Base-by-base conservation (phyloP, 208 protist genomes). In the Angomonas ambiguus region DNA sequence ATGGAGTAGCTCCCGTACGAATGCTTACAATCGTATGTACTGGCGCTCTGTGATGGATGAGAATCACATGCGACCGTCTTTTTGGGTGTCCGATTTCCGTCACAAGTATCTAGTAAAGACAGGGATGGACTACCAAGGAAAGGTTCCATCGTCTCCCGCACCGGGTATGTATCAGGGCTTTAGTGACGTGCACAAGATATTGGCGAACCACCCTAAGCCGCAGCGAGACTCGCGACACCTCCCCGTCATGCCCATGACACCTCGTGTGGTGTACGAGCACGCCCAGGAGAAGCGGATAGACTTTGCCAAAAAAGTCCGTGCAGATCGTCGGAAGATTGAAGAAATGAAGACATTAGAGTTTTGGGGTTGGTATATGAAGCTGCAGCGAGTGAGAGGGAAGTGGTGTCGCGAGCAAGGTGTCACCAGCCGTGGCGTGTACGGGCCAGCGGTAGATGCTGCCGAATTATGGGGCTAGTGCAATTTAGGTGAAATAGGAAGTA, bases 41-140 rank as follows among this genome's bases (percentile, higher is more conserved):
- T 96, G 92, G 89, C 88, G 88, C 28, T 68, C 77, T 0, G 35
- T 83, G 1, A 85, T 95, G 75, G 83, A 90, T 67, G 84, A 92
- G 68, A 80, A 94, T 62, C 76, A 87, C 60, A 59, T 75, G 6
- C 82, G 89, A n/a, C 87, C 87, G 20, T 94, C 86, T 18, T 95
- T 96, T 58, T 96, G 92, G 89, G 84, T 91, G 16, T 96, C 92
- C 31, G 92, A 96, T 72, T 96, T 96, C 62, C 82, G 85, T 27
- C 92, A 96, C 68, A 74, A 82, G 60, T 91, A 96, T 61, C 74
- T 96, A 0, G 79, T 81, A 33, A 80, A 86, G 61, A 88, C 87
- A 63, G 92, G 92, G 51, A 86, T 77, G 20, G 92, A 96, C 58
- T 96, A 78, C 60, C 85, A 92, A 51, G 92, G 92, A 3, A 75